A percentile compares a stretch with the other conserved stretches of the same genome.
Conservation (phyloP, 208 protist species). For the Acanthamoeba castellanii region DNA sequence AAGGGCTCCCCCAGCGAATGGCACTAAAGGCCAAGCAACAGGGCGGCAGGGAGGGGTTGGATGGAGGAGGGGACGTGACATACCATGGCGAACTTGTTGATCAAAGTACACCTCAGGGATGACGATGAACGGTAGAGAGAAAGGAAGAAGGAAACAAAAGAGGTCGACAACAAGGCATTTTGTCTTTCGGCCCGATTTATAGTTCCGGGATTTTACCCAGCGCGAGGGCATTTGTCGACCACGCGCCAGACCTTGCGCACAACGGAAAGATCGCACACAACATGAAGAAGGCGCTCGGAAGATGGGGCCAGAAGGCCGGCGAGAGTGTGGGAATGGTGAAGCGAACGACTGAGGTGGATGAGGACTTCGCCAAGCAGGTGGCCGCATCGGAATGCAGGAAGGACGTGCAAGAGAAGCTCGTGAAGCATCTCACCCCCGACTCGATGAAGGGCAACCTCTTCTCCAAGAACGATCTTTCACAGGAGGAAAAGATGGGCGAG, state of each 20-base stretch:
- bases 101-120: slow-evolving; percentile 55
- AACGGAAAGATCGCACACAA: not conserved
- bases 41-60: too few species aligned
- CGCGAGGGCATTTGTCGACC: not conserved
- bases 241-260: not conserved
- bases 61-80: slow-evolving; percentile 11
- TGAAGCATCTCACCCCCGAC: slow-evolving; percentile 11
- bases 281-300: slow-evolving; percentile 51
- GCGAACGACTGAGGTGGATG: slow-evolving; percentile 27
- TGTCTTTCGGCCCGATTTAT: not conserved
- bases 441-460: slow-evolving; percentile 43
- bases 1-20: not conserved
- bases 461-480: not conserved
- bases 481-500: slow-evolving; percentile 67
- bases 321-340: slow-evolving; percentile 58
- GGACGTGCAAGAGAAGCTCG: slow-evolving; percentile 44
- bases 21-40: not conserved
- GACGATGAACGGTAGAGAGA: slow-evolving; percentile 64
- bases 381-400: not conserved
- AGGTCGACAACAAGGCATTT: not conserved
- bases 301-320: slow-evolving; percentile 36
- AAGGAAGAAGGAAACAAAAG: slow-evolving; percentile 50
- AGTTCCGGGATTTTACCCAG: not conserved
- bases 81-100: slow-evolving; percentile 28
- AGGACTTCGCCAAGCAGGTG: not conserved